phyloP scores from a whole-genome alignment of 148 eudicot species.

The Diospyros kaki region DNA sequence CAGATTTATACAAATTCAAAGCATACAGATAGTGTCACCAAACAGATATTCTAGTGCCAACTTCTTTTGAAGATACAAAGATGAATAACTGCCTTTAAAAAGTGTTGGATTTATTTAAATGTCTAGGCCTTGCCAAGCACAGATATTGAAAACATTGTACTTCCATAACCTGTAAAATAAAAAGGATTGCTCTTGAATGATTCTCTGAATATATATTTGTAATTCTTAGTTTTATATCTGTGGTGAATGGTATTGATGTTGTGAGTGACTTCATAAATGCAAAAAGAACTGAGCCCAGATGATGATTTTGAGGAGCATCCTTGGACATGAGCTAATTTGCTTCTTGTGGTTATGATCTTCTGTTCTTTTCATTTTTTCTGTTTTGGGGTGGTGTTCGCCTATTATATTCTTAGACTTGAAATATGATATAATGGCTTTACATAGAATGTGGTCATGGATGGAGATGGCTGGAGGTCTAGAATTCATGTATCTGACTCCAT shows the following conservation, averaged over 20 bases:
- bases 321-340: background rate
- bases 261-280: background rate
- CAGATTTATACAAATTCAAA: too few species aligned
- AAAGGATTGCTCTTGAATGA: background rate
- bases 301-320: background rate
- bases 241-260: too few species aligned
- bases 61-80: background rate
- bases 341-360: background rate
- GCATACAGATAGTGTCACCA: too few species aligned
- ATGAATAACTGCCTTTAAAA: background rate
- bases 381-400: too few species aligned
- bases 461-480: too few species aligned
- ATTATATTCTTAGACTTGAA: too few species aligned
- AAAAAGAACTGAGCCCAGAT: background rate
- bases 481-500: too few species aligned
- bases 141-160: background rate
- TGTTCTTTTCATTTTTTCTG: background rate
- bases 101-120: background rate
- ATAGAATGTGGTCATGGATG: too few species aligned
- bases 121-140: background rate
- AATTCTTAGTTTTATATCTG: too few species aligned
- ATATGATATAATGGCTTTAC: too few species aligned
- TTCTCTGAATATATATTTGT: background rate
- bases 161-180: background rate
- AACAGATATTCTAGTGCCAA: background rate